These are phyloP conservation scores for Monilinia vaccinii-corymbosi DNA, from an alignment of 2,329 filamentous ascomycete species.

Conservation along the genomic window DNA sequence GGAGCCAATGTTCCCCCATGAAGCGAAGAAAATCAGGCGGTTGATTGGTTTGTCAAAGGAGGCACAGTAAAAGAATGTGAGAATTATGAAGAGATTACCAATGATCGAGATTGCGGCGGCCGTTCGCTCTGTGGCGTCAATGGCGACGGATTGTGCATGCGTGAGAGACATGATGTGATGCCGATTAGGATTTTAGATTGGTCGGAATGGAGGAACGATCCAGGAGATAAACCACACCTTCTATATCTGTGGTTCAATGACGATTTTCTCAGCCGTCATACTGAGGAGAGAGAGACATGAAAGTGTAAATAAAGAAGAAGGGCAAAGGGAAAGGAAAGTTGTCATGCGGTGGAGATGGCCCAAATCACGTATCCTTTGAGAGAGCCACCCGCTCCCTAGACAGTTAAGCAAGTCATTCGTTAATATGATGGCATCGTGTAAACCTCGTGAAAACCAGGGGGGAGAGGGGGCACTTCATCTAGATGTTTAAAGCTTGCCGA, in stretches of 20 bases:
- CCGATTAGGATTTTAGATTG: neutral
- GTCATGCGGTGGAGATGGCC: neutral
- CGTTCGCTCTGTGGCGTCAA: slow-evolving; percentile 14
- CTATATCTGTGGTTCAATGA: neutral
- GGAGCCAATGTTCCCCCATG: slow-evolving; percentile 46
- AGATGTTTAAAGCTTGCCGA: neutral
- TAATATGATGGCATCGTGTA: neutral
- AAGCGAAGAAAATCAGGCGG: slow-evolving; percentile 48
- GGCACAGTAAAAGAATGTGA: slow-evolving; percentile 39
- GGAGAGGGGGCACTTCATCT: neutral
- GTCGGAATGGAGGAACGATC: neutral
- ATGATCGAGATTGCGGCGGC: slow-evolving; percentile 43
- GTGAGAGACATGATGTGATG: neutral
- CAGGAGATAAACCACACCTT: neutral
- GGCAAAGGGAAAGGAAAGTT: neutral
- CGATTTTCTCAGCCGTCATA: slow-evolving; percentile 2
- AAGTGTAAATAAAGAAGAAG: neutral
- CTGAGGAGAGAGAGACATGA: neutral
- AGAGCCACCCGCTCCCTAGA: neutral
- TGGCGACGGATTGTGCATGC: slow-evolving; percentile 1
- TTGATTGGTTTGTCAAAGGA: slow-evolving; percentile 50
- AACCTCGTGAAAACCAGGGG: neutral
- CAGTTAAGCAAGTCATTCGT: neutral
- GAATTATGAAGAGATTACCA: slow-evolving; percentile 44
- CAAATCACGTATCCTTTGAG: neutral